A percentile compares a stretch with the other conserved stretches of the same genome.
Conservation (phyloP, 768 basidiomycete genomes). For the Boletus rubroflammeus region DNA sequence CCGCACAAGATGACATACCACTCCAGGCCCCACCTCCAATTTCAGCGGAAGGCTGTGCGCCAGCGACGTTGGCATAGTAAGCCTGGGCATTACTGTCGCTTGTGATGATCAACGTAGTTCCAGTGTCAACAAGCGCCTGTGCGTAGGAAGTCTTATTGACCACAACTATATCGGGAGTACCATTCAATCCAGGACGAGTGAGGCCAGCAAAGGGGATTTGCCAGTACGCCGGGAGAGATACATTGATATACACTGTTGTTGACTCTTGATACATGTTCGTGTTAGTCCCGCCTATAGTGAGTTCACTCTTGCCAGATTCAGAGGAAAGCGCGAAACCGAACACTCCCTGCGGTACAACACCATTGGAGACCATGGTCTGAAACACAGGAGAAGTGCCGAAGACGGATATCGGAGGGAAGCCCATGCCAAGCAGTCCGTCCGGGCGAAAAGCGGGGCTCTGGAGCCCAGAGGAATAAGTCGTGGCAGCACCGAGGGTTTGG, state of each 20-base stretch:
- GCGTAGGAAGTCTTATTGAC: slow-evolving; percentile 20
- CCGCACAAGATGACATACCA: slow-evolving; percentile 14
- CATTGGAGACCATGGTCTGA: slow-evolving; percentile 42
- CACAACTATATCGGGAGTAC: slow-evolving; percentile 21
- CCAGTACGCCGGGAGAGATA: slow-evolving; percentile 36
- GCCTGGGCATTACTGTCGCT: slow-evolving; percentile 22
- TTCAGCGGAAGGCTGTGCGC: slow-evolving; percentile 21
- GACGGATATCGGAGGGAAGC: slow-evolving; percentile 37
- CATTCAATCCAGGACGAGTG: slow-evolving; percentile 19
- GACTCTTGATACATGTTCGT: slow-evolving; percentile 40
- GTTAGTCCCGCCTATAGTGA: slow-evolving; percentile 56
- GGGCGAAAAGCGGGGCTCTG: slow-evolving; percentile 22
- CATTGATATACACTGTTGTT: slow-evolving; percentile 35
- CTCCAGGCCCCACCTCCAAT: slow-evolving; percentile 37
- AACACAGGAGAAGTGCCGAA: slow-evolving; percentile 39
- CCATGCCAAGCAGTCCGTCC: slow-evolving; percentile 45
- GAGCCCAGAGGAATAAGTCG: slow-evolving; percentile 34
- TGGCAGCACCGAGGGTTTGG: slow-evolving; percentile 46
- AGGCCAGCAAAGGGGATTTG: slow-evolving; percentile 34
- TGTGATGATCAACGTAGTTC: slow-evolving; percentile 28
- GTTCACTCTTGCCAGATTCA: slow-evolving; percentile 40
- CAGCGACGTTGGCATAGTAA: slow-evolving; percentile 32
- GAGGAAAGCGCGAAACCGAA: slow-evolving; percentile 50
- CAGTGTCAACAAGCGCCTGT: slow-evolving; percentile 36
- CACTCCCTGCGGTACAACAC: slow-evolving; percentile 30